Evolutionary conservation across 352 stramenopile species (phyloP).

Genomic region (Globisporangium okanoganense): DNA sequence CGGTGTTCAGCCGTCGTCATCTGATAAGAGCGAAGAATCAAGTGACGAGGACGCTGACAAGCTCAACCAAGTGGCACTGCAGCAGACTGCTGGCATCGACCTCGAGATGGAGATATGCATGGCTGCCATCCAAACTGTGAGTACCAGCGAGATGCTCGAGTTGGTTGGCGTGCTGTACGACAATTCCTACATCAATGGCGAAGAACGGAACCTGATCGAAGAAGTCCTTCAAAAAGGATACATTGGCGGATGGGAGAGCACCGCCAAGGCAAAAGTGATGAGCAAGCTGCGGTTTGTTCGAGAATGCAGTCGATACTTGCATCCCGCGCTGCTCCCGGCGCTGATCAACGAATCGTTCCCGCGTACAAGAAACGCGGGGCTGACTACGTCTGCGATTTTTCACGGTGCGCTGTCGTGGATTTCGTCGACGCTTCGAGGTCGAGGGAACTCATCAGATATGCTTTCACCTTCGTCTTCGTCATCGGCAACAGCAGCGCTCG

Average conservation of each 20-base stretch:
- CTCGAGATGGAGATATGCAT: slow-evolving; percentile 67
- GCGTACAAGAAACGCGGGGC: slow-evolving; percentile 35
- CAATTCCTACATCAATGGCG: slow-evolving; percentile 73
- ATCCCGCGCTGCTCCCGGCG: slow-evolving; percentile 56
- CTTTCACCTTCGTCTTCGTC: slow-evolving; percentile 26
- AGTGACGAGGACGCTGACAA: background rate
- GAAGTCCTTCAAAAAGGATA: slow-evolving; percentile 79
- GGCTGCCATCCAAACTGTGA: slow-evolving; percentile 63
- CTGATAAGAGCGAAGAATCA: slow-evolving; percentile 9
- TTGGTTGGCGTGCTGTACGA: slow-evolving; percentile 51
- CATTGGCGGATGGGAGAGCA: slow-evolving; percentile 73
- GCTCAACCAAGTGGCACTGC: background rate
- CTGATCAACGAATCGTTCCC: slow-evolving; percentile 62
- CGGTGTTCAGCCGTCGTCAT: slow-evolving; percentile 11
- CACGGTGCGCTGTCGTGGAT: slow-evolving; percentile 61
- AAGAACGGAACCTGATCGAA: slow-evolving; percentile 67
- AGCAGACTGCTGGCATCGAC: slow-evolving; percentile 20
- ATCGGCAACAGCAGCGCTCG: slow-evolving; percentile 36
- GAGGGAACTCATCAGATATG: slow-evolving; percentile 26
- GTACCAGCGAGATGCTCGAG: slow-evolving; percentile 60
- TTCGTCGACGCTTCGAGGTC: slow-evolving; percentile 41
- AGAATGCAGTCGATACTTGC: slow-evolving; percentile 65
- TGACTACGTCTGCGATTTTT: slow-evolving; percentile 53
- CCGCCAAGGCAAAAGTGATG: slow-evolving; percentile 60
- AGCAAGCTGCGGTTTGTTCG: slow-evolving; percentile 71